phyloP scores from a whole-genome alignment of 2,329 filamentous ascomycete genomes.

The Xylariaceae sp. region DNA sequence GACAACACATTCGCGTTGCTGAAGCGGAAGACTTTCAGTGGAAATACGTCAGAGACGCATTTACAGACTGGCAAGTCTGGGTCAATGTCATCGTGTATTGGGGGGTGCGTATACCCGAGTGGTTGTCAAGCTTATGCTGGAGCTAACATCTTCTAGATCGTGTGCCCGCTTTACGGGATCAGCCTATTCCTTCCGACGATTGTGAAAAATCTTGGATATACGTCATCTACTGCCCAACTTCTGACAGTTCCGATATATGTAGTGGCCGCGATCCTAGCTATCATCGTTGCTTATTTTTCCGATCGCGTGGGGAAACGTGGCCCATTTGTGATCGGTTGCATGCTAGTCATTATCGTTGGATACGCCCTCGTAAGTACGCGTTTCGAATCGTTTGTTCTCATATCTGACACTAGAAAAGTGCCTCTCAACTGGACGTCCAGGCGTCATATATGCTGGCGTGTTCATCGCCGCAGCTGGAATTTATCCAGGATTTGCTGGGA shows the following conservation, averaged over 20 bases:
- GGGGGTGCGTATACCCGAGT: constrained; percentile 50
- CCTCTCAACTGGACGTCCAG: constrained; percentile 54
- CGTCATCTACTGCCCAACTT: constrained; percentile 57
- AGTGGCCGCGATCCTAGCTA: constrained; percentile 59
- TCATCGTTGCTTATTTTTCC: constrained; percentile 53
- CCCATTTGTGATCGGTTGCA: constrained; percentile 54
- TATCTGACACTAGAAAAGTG: constrained; percentile 45
- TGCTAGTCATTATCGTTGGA: constrained; percentile 53
- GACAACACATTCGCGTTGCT: constrained; percentile 41
- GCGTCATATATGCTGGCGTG: constrained; percentile 68
- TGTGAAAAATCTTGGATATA: constrained; percentile 58
- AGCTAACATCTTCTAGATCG: constrained; percentile 36
- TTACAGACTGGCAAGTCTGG: constrained; percentile 80
- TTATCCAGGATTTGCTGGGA: constrained; percentile 76
- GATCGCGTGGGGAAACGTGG: constrained; percentile 53
- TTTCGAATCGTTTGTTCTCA: neutral
- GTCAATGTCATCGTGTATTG: constrained; percentile 61
- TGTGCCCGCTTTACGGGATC: constrained; percentile 56
- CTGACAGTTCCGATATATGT: constrained; percentile 62
- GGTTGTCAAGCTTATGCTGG: neutral
- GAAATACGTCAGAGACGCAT: constrained; percentile 68
- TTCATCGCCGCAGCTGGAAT: constrained; percentile 77
- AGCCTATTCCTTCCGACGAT: constrained; percentile 63
- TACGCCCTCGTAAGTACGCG: constrained; percentile 48
- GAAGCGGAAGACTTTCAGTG: constrained; percentile 74